Base-by-base conservation (phyloP, 2,329 filamentous ascomycete species). In the Dactylellina leptospora region DNA sequence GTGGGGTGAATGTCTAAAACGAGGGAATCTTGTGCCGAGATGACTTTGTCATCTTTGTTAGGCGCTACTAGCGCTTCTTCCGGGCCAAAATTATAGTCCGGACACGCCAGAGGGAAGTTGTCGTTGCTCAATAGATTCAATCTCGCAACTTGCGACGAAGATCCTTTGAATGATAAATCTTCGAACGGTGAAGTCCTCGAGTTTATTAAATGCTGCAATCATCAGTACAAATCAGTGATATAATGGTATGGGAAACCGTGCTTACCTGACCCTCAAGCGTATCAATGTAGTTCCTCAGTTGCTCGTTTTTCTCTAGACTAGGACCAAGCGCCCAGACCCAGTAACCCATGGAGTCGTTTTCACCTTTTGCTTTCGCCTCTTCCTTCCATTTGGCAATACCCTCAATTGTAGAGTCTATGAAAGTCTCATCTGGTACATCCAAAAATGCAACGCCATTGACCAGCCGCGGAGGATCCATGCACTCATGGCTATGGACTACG, bases 401-500 rank as follows among this genome's bases (percentile, higher is more conserved):
- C 10, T 88, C 86, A 23, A 97, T 58, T 23, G 66, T 71, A 5
- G 66, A 23, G 18, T 63, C 66, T 16, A 71, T 81, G 76, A 95
- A 93, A 5, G 87, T 85, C 0, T 79, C 73, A 11, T 88, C 85
- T 0, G 92, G 91, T 5, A 99, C 79, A 75, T 97, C 93, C 40
- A 96, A 82, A 5, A 99, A 83, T 6, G 90, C 89, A 74, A 96
- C 83, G 1, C 91, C 93, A 61, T 84, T 85, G 9, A 92, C 92
- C 4, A 85, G 83, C 61, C 87, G 84, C 2, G 84, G 80, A 9
- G 87, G 82, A 1, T 85, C 91, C 55, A 99, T 78, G 0, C 97
- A 92, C 88, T 96, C 95, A 0, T 95, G 90, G 0, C 93, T 89
- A 0, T 89, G 95, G 27, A 99, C 86, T 0, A 84, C 85, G 4